Base-by-base conservation (phyloP, 345 rosid genomes). In the Heritiera fomes region DNA sequence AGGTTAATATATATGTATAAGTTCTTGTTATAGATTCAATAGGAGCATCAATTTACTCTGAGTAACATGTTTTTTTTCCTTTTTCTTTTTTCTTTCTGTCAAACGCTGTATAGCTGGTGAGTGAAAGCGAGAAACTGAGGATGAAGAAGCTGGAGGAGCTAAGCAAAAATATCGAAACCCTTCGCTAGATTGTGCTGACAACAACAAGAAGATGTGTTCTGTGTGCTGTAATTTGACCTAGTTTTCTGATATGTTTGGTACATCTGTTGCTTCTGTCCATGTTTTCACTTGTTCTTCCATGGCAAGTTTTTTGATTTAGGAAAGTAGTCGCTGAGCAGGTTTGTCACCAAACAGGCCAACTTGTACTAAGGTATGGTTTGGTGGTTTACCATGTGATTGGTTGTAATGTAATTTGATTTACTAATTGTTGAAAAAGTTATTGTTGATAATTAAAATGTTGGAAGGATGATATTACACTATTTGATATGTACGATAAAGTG, bases 61-160 rank as follows among this genome's bases (percentile, higher is more conserved):
- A 40, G 58, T 77, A 32, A 46, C 61, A 50, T 34, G 38, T 3
- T 67, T 32, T 0, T 28, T 30, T n/a, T 23, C 28, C 28, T 23
- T 73, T 3, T 6, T 53, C 43, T 28, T 13, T 34, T 83, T 13
- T 20, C 38, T 32, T 30, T 49, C 3, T 23, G 52, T 79, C 66
- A 56, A 28, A 23, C 38, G 74, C 15, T 79, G 71, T 55, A 43
- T 83, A 94, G 99, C 82, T 96, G 87, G 94, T 86, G 71, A 75
- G 84, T 8, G 97, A 96, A 85, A 96, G 99, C 55, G 99, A 96
- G 90, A 91, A 70, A 49, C 43, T 84, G 53, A 86, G 99, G 83
- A 85, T 92, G 95, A 85, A 87, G 90, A 96, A 96, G 84, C 95
- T 95, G 50, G 99, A 93, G 64, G 97, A 93, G 80, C 88, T 95